These are phyloP conservation scores for Amorphotheca resinae DNA, from an alignment of 495 filamentous ascomycete genomes.

Conservation along the genomic window DNA sequence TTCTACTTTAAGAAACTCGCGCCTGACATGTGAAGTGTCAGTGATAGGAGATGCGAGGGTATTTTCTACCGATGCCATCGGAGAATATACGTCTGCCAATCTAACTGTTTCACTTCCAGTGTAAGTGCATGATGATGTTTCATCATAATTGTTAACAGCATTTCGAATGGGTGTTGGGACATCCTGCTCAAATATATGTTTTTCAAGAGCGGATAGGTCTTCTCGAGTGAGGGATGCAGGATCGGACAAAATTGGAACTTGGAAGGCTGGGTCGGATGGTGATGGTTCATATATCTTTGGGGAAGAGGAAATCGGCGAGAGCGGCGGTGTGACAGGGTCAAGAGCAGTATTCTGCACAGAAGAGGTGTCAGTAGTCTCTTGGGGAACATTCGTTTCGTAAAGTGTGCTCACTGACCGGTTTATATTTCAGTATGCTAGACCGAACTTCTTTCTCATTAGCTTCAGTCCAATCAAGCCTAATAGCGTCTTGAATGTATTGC, in stretches of 20 bases:
- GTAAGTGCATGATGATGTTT: slow-evolving; percentile 7
- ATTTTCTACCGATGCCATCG: slow-evolving; percentile 18
- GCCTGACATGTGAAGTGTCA: slow-evolving; percentile 21
- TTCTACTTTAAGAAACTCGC: slow-evolving; percentile 30
- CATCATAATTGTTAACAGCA: slow-evolving; percentile 1
- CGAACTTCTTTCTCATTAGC: slow-evolving; percentile 25
- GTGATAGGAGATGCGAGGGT: slow-evolving; percentile 11
- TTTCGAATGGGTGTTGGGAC: slow-evolving; percentile 9
- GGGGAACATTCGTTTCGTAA: background rate
- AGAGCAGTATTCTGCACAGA: slow-evolving; percentile 22
- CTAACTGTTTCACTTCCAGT: slow-evolving; percentile 11
- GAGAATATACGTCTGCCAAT: slow-evolving; percentile 18
- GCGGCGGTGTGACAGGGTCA: slow-evolving; percentile 42
- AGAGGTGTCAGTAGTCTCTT: slow-evolving; percentile 2
- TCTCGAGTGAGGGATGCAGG: slow-evolving; percentile 29
- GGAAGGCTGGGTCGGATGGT: slow-evolving; percentile 20
- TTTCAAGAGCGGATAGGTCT: slow-evolving; percentile 38
- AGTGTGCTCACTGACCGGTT: slow-evolving; percentile 24
- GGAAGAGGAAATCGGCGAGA: slow-evolving; percentile 40
- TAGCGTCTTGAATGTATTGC: slow-evolving; percentile 25
- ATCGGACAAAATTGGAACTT: slow-evolving; percentile 43
- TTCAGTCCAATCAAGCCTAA: slow-evolving; percentile 29
- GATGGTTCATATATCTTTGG: slow-evolving; percentile 24
- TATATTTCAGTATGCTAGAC: slow-evolving; percentile 19
- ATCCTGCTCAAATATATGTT: slow-evolving; percentile 26